Conservation (phyloP, 306 rosid species). For the Styphnolobium japonicum region DNA sequence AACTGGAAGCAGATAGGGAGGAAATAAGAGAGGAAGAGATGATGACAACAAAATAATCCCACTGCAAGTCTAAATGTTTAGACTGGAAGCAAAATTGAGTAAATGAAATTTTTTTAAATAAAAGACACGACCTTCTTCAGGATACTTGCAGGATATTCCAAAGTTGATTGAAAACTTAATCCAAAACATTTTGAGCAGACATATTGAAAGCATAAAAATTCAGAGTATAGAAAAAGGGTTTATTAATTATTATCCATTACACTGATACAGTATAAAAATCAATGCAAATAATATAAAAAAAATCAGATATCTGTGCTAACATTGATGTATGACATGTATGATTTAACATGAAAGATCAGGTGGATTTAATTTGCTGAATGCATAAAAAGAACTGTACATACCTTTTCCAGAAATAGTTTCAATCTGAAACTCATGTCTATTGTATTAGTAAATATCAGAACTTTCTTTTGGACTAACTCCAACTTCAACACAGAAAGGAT, state of each 20-base stretch:
- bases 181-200: not conserved
- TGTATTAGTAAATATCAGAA: slow-evolving; percentile 76
- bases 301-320: not conserved
- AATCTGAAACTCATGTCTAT: slow-evolving; percentile 85
- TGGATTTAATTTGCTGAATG: not conserved
- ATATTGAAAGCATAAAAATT: not conserved
- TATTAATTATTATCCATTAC: slow-evolving; percentile 7
- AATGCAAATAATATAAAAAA: not conserved
- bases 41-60: slow-evolving; percentile 12
- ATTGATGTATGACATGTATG: not conserved
- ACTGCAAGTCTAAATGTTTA: not conserved
- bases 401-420: slow-evolving; percentile 90
- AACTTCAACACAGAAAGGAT: slow-evolving; percentile 81
- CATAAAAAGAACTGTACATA: slow-evolving; percentile 26
- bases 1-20: slow-evolving; percentile 48
- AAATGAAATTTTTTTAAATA: not conserved
- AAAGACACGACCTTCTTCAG: not conserved
- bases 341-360: not conserved
- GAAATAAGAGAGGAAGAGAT: not conserved
- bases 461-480: slow-evolving; percentile 88
- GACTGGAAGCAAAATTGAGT: not conserved
- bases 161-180: not conserved
- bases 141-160: not conserved
- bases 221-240: not conserved
- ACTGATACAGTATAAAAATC: not conserved